Evolutionary conservation across 768 basidiomycete genomes (phyloP), one percentile per base, ranked within the genome.

Genomic region (Cyclocybe cylindracea): DNA sequence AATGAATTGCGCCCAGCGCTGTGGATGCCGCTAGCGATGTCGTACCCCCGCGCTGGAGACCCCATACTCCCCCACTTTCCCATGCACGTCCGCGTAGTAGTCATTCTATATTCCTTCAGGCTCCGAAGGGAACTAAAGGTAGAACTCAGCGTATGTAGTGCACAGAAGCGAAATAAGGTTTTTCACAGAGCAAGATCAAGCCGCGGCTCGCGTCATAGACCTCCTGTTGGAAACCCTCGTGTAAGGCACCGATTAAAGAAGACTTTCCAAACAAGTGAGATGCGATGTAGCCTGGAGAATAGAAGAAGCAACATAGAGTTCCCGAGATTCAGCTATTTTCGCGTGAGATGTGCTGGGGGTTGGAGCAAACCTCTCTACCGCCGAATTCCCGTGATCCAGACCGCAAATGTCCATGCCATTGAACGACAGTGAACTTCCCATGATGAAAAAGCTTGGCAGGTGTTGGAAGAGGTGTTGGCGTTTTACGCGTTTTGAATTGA

Each of bases 181-280:
- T 24, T 24, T 24, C 24, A 24, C 24, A 3, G 24, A 24, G 24
- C 24, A 39, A 44, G 40, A 52, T 50, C 50, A 53, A 48, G 40
- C 53, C 51, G 51, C 59, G 54, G 54, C 59, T 1, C 24, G 24
- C 24, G 56, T 61, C 59, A 57, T 60, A 46, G 55, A 40, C 37
- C 14, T 24, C 44, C 38, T 39, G 16, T 24, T 24, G 24, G 24
- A 24, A 24, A 24, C 11, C 51, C 41, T 32, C 39, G 14, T 38
- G 38, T 43, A 46, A 61, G 60, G 60, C 53, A 61, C 60, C 57
- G 52, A 61, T 61, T 55, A 52, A 46, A 56, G 60, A 58, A 61
- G 59, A 39, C 38, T 45, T 51, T 38, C 42, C 51, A 44, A 48
- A 40, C 51, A 55, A 48, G 55, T 53, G 54, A 55, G 54, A 56